These are phyloP conservation scores for Mollisia scopiformis DNA, from an alignment of 2,329 filamentous ascomycete genomes.

Conservation along the genomic window DNA sequence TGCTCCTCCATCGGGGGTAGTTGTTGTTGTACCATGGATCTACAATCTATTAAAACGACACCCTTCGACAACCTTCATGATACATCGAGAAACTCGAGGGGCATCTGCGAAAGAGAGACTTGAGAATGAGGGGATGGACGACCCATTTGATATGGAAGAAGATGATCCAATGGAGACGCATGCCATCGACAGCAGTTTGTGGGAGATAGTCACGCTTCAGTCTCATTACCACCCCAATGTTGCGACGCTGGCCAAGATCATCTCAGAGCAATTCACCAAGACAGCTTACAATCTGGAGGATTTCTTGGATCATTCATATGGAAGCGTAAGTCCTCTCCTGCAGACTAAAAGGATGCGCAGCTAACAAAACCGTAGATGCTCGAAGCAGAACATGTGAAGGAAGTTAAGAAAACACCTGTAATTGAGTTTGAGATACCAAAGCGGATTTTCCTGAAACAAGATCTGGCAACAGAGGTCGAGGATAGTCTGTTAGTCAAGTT, in stretches of 20 bases:
- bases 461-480: conserved; percentile 48
- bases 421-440: conserved; percentile 90
- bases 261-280: conserved; percentile 97
- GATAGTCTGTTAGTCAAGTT: conserved; percentile 62
- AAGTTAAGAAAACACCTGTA: conserved; percentile 82
- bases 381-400: conserved; percentile 80
- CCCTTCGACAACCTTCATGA: conserved; percentile 92
- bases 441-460: conserved; percentile 45
- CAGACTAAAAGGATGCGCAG: background rate
- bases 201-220: conserved; percentile 91
- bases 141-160: conserved; percentile 79
- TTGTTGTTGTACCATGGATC: conserved; percentile 87
- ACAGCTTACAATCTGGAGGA: conserved; percentile 94
- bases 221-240: conserved; percentile 97
- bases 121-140: conserved; percentile 62
- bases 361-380: conserved; percentile 64
- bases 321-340: conserved; percentile 59
- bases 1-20: conserved; percentile 86
- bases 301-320: conserved; percentile 93
- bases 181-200: conserved; percentile 90
- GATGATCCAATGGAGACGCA: conserved; percentile 80
- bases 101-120: conserved; percentile 59
- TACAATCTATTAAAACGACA: conserved; percentile 94
- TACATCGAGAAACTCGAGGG: conserved; percentile 75
- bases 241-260: conserved; percentile 88